These are phyloP conservation scores for Paraphaeosphaeria minitans DNA, from an alignment of 2,329 filamentous ascomycete species.

Conservation along the genomic window DNA sequence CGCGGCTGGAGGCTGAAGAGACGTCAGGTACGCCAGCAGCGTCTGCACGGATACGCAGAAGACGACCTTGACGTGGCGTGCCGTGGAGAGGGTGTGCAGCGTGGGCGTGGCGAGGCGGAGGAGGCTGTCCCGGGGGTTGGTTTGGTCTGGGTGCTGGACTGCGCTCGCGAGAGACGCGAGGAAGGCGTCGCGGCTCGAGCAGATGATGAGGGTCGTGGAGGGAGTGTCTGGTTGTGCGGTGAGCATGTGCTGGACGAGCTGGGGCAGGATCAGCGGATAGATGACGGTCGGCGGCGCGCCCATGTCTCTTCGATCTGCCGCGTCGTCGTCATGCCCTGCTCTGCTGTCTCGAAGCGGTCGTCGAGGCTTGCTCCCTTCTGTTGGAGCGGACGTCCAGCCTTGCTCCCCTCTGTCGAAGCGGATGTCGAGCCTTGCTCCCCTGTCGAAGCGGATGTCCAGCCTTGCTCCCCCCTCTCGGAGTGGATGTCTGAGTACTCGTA, in stretches of 20 bases:
- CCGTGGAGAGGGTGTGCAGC: slow-evolving; percentile 70
- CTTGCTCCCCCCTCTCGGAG: neutral
- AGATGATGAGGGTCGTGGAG: slow-evolving; percentile 73
- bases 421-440: too few relatives aligned
- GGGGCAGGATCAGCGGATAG: slow-evolving; percentile 46
- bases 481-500: neutral
- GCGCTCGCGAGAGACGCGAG: slow-evolving; percentile 62
- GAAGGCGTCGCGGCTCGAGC: slow-evolving; percentile 69
- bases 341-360: neutral
- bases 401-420: neutral
- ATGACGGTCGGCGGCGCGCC: slow-evolving; percentile 45
- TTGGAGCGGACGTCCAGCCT: slow-evolving; percentile 19
- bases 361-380: too few relatives aligned
- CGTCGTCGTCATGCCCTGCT: slow-evolving; percentile 13
- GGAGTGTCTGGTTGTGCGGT: slow-evolving; percentile 53
- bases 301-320: slow-evolving; percentile 16
- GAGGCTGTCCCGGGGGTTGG: slow-evolving; percentile 19
- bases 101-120: slow-evolving; percentile 63
- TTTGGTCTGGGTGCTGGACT: slow-evolving; percentile 37
- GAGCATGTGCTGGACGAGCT: slow-evolving; percentile 69
- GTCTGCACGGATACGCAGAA: slow-evolving; percentile 79
- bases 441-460: too few relatives aligned
- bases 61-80: slow-evolving; percentile 69
- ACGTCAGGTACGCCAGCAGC: slow-evolving; percentile 75
- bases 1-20: slow-evolving; percentile 47